Percentiles rank a stretch among this genome's conserved stretches.
These are phyloP conservation scores for Hordeum marinum DNA, from an alignment of 176 grass and related monocot genomes.

Conservation along the genomic window DNA sequence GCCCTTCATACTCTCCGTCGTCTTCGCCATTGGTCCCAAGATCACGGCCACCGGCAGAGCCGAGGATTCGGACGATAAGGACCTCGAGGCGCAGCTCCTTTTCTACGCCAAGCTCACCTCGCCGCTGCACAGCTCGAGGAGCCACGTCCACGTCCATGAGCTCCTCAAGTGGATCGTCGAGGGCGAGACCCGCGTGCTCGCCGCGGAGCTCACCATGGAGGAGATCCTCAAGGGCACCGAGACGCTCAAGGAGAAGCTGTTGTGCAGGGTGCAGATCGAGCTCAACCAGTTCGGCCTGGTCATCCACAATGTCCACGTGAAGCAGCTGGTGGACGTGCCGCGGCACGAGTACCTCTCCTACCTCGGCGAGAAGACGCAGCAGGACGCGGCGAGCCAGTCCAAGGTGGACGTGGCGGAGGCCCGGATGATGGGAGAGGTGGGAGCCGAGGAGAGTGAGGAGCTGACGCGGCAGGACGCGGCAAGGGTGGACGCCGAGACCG, in stretches of 20 bases:
- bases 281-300: conserved; percentile 33
- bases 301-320: not conserved
- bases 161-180: conserved; percentile 69
- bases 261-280: conserved; percentile 57
- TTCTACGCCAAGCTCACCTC: conserved; percentile 1
- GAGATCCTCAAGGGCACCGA: conserved; percentile 75
- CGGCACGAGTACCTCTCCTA: not conserved
- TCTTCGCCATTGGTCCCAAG: conserved; percentile 80
- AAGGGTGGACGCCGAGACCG: conserved; percentile 68
- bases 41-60: not conserved
- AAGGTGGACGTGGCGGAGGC: conserved; percentile 30
- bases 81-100: not conserved
- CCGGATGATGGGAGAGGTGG: conserved; percentile 57
- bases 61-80: not conserved
- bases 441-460: conserved; percentile 40
- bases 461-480: conserved; percentile 45
- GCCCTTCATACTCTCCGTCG: conserved; percentile 70
- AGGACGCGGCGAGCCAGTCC: no score
- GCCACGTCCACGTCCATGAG: conserved; percentile 50
- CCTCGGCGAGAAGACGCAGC: not conserved
- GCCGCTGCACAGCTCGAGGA: not conserved
- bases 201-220: conserved; percentile 86
- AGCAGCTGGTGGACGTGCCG: not conserved
- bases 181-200: conserved; percentile 73
- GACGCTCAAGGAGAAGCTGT: conserved; percentile 13